Percentiles rank a stretch among this genome's conserved stretches.
Conservation (phyloP, 371 early-diverging fungal species). For the Mortierella sp. region DNA sequence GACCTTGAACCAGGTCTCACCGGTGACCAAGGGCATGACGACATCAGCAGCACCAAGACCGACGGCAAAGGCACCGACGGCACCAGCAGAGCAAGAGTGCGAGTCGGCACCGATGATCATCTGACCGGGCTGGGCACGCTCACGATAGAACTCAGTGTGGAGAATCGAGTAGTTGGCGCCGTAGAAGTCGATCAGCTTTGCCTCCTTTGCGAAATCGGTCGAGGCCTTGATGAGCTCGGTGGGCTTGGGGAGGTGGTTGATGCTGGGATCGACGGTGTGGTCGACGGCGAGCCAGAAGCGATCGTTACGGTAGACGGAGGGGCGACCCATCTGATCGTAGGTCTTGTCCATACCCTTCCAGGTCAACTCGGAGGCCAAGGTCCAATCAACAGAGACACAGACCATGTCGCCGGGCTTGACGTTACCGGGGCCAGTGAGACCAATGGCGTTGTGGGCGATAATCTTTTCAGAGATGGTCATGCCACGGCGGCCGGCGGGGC, state of each 20-base stretch:
- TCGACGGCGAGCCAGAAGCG: slow-evolving; percentile 88
- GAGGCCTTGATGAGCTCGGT: slow-evolving; percentile 74
- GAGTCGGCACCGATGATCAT: slow-evolving; percentile 87
- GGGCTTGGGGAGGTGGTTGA: slow-evolving; percentile 79
- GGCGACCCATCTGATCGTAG: slow-evolving; percentile 80
- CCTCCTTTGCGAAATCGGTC: slow-evolving; percentile 79
- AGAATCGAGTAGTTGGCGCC: slow-evolving; percentile 84
- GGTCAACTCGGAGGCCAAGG: slow-evolving; percentile 83
- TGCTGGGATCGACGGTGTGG: slow-evolving; percentile 84
- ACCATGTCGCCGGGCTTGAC: slow-evolving; percentile 85
- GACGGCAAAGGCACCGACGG: slow-evolving; percentile 82
- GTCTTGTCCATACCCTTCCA: slow-evolving; percentile 92
- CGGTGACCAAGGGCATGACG: slow-evolving; percentile 85
- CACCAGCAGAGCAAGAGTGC: slow-evolving; percentile 86
- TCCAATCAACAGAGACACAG: slow-evolving; percentile 86
- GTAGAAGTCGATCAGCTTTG: slow-evolving; percentile 77
- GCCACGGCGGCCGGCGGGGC: slow-evolving; percentile 69
- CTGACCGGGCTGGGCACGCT: slow-evolving; percentile 86
- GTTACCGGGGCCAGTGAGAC: slow-evolving; percentile 70
- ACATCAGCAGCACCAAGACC: slow-evolving; percentile 88
- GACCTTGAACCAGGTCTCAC: slow-evolving; percentile 87
- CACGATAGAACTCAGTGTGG: slow-evolving; percentile 86
- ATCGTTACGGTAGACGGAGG: slow-evolving; percentile 80
- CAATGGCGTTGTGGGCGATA: slow-evolving; percentile 79
- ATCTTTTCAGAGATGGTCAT: slow-evolving; percentile 86